Evolutionary conservation across 2,329 filamentous ascomycete genomes (phyloP).

Genomic region (Talaromyces sp.): DNA sequence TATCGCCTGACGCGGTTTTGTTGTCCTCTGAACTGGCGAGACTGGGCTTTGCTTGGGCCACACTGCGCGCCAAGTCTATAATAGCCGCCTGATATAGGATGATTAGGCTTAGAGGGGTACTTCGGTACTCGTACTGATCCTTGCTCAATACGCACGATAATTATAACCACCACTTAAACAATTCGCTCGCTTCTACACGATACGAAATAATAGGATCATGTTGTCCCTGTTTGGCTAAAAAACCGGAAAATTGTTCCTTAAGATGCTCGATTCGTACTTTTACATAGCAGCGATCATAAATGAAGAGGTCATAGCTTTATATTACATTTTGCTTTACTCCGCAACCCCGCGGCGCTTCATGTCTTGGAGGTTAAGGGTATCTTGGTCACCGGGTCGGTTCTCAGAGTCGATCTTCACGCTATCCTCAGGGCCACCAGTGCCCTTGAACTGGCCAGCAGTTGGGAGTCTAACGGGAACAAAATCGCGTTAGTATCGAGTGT

Average conservation of each 20-base stretch:
- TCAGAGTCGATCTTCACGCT: constrained; percentile 33
- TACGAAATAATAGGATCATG: too few species aligned
- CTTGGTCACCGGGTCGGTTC: constrained; percentile 32
- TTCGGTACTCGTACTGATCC: neutral
- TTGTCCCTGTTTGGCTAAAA: too few species aligned
- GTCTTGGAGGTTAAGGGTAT: constrained; percentile 28
- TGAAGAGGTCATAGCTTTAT: neutral
- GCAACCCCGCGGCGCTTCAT: constrained; percentile 26
- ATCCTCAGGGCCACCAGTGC: constrained; percentile 39
- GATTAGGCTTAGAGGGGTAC: neutral
- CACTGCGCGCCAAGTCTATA: too few species aligned
- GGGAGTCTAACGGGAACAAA: constrained; percentile 30
- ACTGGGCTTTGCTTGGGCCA: too few species aligned
- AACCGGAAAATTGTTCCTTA: too few species aligned
- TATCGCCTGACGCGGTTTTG: too few species aligned
- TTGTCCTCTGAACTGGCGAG: too few species aligned
- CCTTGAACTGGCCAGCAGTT: constrained; percentile 40
- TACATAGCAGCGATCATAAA: neutral
- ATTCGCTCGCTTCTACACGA: too few species aligned
- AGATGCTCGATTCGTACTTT: neutral
- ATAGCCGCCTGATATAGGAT: neutral
- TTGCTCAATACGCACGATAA: too few species aligned
- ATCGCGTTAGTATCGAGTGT: neutral
- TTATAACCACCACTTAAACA: too few species aligned
- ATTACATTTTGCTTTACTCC: constrained; percentile 5